Conservation (phyloP, 116 monocot species). For the Trichopus zeylanicus region DNA sequence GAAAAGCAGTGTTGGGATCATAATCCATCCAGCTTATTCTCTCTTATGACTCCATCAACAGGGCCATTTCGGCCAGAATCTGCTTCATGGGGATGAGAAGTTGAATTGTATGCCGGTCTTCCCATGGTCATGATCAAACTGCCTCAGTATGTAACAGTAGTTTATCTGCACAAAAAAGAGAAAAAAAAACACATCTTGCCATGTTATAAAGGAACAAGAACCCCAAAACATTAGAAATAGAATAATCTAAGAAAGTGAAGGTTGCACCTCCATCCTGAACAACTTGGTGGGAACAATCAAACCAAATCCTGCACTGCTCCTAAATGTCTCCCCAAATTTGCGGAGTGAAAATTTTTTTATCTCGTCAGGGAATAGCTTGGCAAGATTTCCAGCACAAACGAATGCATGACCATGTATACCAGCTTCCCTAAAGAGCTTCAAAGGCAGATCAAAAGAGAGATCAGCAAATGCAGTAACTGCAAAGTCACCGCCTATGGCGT, state of each 20-base stretch:
- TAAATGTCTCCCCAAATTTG: slow-evolving; percentile 40
- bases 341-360: slow-evolving; percentile 37
- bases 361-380: slow-evolving; percentile 38
- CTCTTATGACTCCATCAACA: not conserved
- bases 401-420: slow-evolving; percentile 90
- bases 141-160: slow-evolving; percentile 71
- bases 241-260: not conserved
- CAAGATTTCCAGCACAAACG: slow-evolving; percentile 65
- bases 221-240: not conserved
- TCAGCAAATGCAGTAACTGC: slow-evolving; percentile 89
- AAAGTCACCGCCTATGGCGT: slow-evolving; percentile 80
- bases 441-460: slow-evolving; percentile 84
- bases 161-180: slow-evolving; percentile 58
- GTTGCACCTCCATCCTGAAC: slow-evolving; percentile 83
- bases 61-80: not conserved
- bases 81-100: slow-evolving; percentile 43
- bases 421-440: slow-evolving; percentile 55
- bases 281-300: slow-evolving; percentile 78
- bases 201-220: not conserved
- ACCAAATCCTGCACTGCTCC: slow-evolving; percentile 72
- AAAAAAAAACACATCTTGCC: slow-evolving; percentile 7
- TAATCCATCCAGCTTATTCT: not conserved
- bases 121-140: slow-evolving; percentile 53
- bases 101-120: slow-evolving; percentile 78
- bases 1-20: not conserved